These are phyloP conservation scores for Fusarium nurragi DNA, from an alignment of 2,329 filamentous ascomycete genomes.

Conservation along the genomic window DNA sequence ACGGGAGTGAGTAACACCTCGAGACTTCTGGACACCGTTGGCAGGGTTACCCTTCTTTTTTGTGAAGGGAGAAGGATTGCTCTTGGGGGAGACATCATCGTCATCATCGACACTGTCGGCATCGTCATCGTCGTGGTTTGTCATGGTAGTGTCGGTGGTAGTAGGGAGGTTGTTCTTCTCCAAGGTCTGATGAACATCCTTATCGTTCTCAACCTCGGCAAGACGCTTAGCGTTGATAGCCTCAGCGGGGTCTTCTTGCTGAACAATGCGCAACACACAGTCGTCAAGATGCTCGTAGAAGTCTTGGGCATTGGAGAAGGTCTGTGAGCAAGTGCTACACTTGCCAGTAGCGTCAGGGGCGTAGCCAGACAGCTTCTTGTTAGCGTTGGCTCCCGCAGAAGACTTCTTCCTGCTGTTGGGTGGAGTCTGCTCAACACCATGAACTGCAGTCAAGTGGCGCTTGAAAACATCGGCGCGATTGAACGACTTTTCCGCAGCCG, in stretches of 20 bases:
- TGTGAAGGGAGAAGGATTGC: slow-evolving; percentile 51
- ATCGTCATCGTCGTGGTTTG: slow-evolving; percentile 64
- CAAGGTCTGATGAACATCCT: slow-evolving; percentile 68
- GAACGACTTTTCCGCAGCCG: slow-evolving; percentile 91
- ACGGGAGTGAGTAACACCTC: slow-evolving; percentile 80
- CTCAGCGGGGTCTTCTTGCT: slow-evolving; percentile 75
- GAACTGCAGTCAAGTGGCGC: slow-evolving; percentile 87
- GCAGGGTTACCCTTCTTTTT: slow-evolving; percentile 66
- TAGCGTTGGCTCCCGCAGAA: slow-evolving; percentile 51
- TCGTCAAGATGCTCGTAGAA: slow-evolving; percentile 97
- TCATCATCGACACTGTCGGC: slow-evolving; percentile 65
- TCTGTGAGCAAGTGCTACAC: slow-evolving; percentile 92
- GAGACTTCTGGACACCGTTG: slow-evolving; percentile 71
- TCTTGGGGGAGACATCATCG: slow-evolving; percentile 60
- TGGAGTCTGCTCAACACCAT: slow-evolving; percentile 91
- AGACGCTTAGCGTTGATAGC: slow-evolving; percentile 74
- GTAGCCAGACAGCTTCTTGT: slow-evolving; percentile 76
- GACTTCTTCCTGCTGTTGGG: slow-evolving; percentile 87
- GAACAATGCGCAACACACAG: slow-evolving; percentile 76
- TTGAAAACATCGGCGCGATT: slow-evolving; percentile 97
- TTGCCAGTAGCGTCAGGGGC: slow-evolving; percentile 86
- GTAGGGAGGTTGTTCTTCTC: slow-evolving; percentile 69
- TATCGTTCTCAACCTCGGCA: slow-evolving; percentile 72
- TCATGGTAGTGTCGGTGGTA: slow-evolving; percentile 51
- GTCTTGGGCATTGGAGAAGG: slow-evolving; percentile 92